Evolutionary conservation across 1,284 basidiomycete genomes (phyloP), one percentile per base, ranked within the genome.

Genomic region (Coniferiporia sulphurascens): DNA sequence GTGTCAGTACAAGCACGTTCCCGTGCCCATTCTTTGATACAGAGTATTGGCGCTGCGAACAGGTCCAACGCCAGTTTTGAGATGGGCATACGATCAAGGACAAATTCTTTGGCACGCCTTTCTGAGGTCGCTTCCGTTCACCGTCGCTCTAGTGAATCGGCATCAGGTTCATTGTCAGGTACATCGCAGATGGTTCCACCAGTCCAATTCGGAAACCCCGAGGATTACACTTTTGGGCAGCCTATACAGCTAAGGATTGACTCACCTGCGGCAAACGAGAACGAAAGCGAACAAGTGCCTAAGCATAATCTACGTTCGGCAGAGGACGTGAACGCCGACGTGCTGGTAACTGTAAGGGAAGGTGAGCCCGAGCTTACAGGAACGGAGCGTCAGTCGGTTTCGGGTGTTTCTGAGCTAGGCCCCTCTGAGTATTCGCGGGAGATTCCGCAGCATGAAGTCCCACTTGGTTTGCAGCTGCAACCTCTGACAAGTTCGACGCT

Each of bases 11-110:
- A 52, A 38, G 54, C 55, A 9, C 55, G 60, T 19, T 61, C 60
- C 5, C 59, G 61, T 41, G 51, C 61, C 1, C 61, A 62, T 35
- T 59, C 57, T 17, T 48, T 62, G 34, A 52, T 62, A 19, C 61
- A 62, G 58, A 54, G 46, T 34, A 48, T 59, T 17, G 43, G 49
- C n/a, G 41, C 44, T 9, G 60, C 60, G 17, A 60, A 49, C 35
- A 46, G 43, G 8, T 56, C 59, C 7, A 60, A 48, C 32, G 48
- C 45, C 5, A 55, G 46, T 34, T 48, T 53, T n/a, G 56, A 58
- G 48, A 48, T 58, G 49, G 52, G 32, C 12, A 55, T 53, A 6
- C 50, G 60, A 4, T 38, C 46, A 12, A 46, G 60, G 19, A 48
- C 56, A 35, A 51, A 52, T 21, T 59, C 61, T 7, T 49, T 60